Conservation (phyloP, 441 rosid genomes). For the Gossypium schwendimanii region DNA sequence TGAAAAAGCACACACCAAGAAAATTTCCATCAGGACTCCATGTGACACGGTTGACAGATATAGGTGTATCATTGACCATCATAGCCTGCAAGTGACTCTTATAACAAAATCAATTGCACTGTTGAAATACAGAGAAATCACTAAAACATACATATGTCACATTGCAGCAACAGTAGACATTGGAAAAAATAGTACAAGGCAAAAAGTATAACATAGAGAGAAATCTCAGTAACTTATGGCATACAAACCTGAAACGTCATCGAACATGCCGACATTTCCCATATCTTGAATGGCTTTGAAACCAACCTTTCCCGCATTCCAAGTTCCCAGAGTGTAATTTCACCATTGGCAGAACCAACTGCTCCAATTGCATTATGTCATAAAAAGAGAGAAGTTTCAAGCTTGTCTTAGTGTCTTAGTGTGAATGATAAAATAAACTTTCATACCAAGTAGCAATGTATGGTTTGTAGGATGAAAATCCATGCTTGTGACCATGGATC, state of each 20-base stretch:
- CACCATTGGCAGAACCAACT: constrained; percentile 83
- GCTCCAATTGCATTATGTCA: constrained; percentile 32
- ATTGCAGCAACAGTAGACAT: background rate
- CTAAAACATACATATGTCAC: background rate
- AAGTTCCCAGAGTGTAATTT: constrained; percentile 83
- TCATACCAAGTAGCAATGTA: constrained; percentile 67
- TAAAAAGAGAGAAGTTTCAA: constrained; percentile 9
- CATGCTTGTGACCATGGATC: constrained; percentile 73
- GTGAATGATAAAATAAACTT: background rate
- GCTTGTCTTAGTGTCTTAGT: background rate
- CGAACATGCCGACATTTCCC: constrained; percentile 49
- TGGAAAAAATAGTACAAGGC: background rate
- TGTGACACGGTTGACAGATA: constrained; percentile 67
- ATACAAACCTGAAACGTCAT: constrained; percentile 59
- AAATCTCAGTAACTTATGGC: background rate
- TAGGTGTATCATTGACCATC: constrained; percentile 40
- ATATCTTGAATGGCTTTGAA: constrained; percentile 66
- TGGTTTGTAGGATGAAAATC: constrained; percentile 74
- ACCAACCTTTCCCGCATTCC: constrained; percentile 48
- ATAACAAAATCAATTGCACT: constrained; percentile 11
- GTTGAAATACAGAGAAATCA: constrained; percentile 4
- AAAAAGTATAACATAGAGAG: background rate
- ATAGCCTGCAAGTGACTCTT: constrained; percentile 43
- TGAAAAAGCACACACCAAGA: constrained; percentile 47
- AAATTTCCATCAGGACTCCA: constrained; percentile 89